Conservation (phyloP, 2,329 filamentous ascomycete genomes). For the Hymenoscyphus fructigenus region DNA sequence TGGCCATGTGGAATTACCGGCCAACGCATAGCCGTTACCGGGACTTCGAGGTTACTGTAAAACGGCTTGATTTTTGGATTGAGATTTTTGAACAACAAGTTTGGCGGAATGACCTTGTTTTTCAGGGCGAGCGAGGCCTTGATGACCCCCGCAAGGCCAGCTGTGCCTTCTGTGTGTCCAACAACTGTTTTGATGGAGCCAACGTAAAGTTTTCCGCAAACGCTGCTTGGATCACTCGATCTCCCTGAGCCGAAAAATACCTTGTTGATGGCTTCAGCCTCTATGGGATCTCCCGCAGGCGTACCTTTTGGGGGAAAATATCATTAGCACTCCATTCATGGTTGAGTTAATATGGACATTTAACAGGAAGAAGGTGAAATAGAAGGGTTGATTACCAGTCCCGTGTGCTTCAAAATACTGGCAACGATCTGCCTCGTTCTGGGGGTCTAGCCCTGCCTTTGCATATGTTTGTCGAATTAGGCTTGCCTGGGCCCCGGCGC, state of each 20-base stretch:
- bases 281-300: conserved; percentile 16
- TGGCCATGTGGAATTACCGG: conserved; percentile 16
- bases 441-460: conserved; percentile 42
- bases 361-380: background rate
- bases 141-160: conserved; percentile 28
- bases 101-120: conserved; percentile 12
- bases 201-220: conserved; percentile 5
- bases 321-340: conserved; percentile 1
- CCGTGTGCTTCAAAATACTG: conserved; percentile 31
- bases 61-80: conserved; percentile 29
- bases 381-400: background rate
- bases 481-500: conserved; percentile 35
- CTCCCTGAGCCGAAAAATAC: background rate
- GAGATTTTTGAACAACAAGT: conserved; percentile 20
- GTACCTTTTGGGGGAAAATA: conserved; percentile 4
- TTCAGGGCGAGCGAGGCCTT: conserved; percentile 33
- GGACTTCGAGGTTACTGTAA: conserved; percentile 17
- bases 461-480: conserved; percentile 46
- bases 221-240: conserved; percentile 6
- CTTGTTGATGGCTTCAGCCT: conserved; percentile 15
- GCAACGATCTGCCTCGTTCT: conserved; percentile 10
- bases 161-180: conserved; percentile 31
- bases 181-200: conserved; percentile 32
- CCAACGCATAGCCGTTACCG: conserved; percentile 20
- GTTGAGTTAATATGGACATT: background rate